Conservation (phyloP, 164 flowering plant genomes). For the Macadamia integrifolia region DNA sequence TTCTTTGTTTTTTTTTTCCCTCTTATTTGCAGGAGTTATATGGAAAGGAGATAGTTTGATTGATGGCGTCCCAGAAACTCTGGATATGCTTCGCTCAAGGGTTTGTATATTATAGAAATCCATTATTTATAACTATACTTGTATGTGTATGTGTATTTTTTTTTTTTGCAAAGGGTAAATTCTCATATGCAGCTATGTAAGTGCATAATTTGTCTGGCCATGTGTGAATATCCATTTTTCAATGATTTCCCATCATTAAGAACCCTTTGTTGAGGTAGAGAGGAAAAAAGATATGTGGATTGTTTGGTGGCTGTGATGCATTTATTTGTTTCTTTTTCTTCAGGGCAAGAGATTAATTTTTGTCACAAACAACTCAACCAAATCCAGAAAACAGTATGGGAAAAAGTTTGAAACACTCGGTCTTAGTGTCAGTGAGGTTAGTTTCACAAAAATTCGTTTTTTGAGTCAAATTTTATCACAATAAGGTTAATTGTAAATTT, state of each 20-base stretch:
- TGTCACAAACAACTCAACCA: conserved; percentile 98
- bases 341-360: conserved; percentile 96
- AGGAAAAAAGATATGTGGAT: neutral
- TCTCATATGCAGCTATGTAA: too few species aligned
- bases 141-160: neutral
- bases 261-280: too few species aligned
- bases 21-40: conserved; percentile 64
- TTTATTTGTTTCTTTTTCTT: conserved; percentile 7
- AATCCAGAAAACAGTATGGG: conserved; percentile 97
- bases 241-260: neutral
- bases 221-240: neutral
- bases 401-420: conserved; percentile 97
- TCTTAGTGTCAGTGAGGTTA: conserved; percentile 79
- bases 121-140: neutral
- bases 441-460: conserved; percentile 6
- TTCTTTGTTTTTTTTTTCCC: neutral
- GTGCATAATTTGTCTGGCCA: neutral
- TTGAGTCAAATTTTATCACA: neutral
- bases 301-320: conserved; percentile 2
- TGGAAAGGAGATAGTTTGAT: conserved; percentile 98
- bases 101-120: conserved; percentile 28
- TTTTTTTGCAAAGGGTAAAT: too few species aligned
- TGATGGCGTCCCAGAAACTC: conserved; percentile 90
- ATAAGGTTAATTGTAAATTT: conserved; percentile 4
- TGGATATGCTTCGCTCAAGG: conserved; percentile 89